Evolutionary conservation across 2,329 filamentous ascomycete species (phyloP).

Genomic region (Fusarium tricinctum): DNA sequence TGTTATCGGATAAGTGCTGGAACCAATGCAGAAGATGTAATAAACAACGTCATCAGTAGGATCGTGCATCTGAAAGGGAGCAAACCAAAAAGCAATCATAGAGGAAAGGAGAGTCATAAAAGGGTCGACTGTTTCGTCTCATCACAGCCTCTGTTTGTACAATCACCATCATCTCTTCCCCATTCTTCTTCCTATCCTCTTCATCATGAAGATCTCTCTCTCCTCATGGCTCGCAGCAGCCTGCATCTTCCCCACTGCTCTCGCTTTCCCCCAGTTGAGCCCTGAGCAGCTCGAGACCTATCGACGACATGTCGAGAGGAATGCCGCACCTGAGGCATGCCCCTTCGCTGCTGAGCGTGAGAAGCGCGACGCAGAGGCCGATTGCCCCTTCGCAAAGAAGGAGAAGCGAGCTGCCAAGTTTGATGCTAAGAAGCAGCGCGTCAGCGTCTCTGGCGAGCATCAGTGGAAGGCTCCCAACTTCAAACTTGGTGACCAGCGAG

Average conservation of each 20-base stretch:
- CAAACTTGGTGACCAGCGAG: constrained; percentile 12
- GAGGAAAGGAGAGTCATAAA: rapidly evolving
- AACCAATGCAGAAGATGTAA: not conserved
- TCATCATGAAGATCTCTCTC: constrained; percentile 2
- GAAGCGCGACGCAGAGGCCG: not conserved
- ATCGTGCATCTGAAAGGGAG: not conserved
- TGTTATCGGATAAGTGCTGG: not conserved
- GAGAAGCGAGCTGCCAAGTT: constrained; percentile 8
- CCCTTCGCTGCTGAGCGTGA: constrained; percentile 3
- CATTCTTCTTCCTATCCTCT: rapidly evolving
- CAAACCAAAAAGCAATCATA: not conserved
- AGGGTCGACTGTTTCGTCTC: not conserved
- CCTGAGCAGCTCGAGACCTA: constrained; percentile 10
- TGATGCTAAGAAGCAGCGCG: constrained; percentile 11
- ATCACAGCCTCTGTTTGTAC: rapidly evolving
- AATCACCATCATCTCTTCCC: not conserved
- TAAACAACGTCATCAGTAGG: not conserved
- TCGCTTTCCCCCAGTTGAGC: constrained; percentile 8
- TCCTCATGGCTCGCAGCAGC: not conserved
- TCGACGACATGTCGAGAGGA: not conserved
- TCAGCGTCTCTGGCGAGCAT: constrained; percentile 6
- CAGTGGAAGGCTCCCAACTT: constrained; percentile 7
- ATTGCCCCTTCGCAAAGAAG: constrained; percentile 5
- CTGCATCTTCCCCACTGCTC: not conserved
- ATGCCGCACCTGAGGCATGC: not conserved